Evolutionary conservation across 2,329 filamentous ascomycete genomes (phyloP), one percentile per base, ranked within the genome.

Genomic region (Exophiala mesophila): DNA sequence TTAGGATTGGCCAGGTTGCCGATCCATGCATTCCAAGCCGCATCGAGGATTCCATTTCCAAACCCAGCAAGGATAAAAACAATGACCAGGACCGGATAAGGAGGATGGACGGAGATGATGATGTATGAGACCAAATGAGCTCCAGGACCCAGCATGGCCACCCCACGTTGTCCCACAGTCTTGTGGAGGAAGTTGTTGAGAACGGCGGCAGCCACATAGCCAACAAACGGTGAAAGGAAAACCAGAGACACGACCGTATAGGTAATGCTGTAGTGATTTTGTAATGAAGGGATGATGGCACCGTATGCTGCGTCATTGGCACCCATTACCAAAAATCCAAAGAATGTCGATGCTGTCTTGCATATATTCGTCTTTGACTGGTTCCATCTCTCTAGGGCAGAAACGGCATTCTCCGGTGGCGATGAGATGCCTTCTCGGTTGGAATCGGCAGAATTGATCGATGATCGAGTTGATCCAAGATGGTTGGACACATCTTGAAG

Each of bases 1-100:
- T 88, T 88, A 4, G 82, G 76, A 45, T 78, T 76, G 7, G 76
- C 71, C 78, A 89, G 83, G 54, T 81, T 83, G 12, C 85, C 85
- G 17, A 79, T 70, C 72, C 73, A 78, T 0, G 74, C 74, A 55
- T 77, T 77, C 69, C 74, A 78, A 3, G 70, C 76, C 0, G 74
- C 73, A 53, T 80, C 64, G 16, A 62, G 58, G 1, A 66, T 48
- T 0, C 63, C 65, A 36, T 65, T 65, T 0, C 64, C 65, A 10
- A 67, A 56, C 0, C 65, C 65, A 0, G 59, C 61, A 28, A 68
- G 59, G 35, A 65, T 57, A 42, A 65, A 66, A 0, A 59, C 59
- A 9, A 61, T 43, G 1, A 65, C 60, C 3, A 67, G 58, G 1
- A 66, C 58, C 0, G 65, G 63, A 36, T 64, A 68, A 0, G 63